phyloP scores from a whole-genome alignment of 805 yeast species.

The Wickerhamiella nectarea region DNA sequence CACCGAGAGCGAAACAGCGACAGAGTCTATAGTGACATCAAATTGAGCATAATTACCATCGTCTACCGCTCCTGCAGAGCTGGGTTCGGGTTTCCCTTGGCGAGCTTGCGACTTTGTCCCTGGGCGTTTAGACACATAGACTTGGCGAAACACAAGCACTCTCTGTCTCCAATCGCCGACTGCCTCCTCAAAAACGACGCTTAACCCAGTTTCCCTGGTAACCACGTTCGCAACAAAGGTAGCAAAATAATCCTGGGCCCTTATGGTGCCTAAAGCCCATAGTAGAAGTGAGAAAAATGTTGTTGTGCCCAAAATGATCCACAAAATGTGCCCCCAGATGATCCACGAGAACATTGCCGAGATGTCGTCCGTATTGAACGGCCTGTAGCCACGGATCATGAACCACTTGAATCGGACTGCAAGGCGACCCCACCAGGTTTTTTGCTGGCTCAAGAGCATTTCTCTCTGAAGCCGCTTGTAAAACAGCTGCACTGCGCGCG shows the following conservation, averaged over 20 bases:
- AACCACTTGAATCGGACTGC: constrained; percentile 54
- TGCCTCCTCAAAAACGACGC: constrained; percentile 84
- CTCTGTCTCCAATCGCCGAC: constrained; percentile 91
- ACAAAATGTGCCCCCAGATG: constrained; percentile 68
- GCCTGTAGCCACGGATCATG: constrained; percentile 59
- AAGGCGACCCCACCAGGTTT: constrained; percentile 30
- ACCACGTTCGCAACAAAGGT: constrained; percentile 65
- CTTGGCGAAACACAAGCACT: constrained; percentile 67
- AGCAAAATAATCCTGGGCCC: constrained; percentile 83
- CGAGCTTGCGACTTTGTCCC: constrained; percentile 36
- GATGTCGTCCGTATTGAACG: constrained; percentile 84
- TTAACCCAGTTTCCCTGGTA: constrained; percentile 67
- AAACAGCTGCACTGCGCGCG: neutral
- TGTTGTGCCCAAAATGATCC: constrained; percentile 79
- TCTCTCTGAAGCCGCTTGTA: constrained; percentile 18
- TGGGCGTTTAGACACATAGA: constrained; percentile 78
- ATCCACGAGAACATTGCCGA: constrained; percentile 88
- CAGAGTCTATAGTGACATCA: constrained; percentile 78
- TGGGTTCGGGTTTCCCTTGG: constrained; percentile 38
- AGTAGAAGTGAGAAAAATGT: constrained; percentile 75
- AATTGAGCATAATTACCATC: constrained; percentile 96
- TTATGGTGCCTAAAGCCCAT: constrained; percentile 65
- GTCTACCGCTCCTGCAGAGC: constrained; percentile 25
- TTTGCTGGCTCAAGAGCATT: constrained; percentile 33
- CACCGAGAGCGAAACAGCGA: constrained; percentile 66